These are phyloP conservation scores for Boletus semigastroideus DNA, from an alignment of 1,284 basidiomycete genomes.

Conservation along the genomic window DNA sequence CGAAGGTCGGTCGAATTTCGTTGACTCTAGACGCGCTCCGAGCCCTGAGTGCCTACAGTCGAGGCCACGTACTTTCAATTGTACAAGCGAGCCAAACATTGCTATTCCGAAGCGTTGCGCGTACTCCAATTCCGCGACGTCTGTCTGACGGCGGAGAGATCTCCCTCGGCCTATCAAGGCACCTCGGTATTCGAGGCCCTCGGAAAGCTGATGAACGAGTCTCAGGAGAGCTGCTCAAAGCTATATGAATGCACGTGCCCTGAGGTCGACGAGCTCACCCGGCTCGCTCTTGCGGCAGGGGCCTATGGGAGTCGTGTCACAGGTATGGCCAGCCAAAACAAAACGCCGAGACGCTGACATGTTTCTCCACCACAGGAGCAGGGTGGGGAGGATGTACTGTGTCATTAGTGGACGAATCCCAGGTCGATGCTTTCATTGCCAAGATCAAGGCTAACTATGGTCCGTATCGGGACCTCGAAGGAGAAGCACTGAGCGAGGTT, in stretches of 20 bases:
- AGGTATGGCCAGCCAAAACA: slow-evolving; percentile 41
- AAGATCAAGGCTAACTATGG: slow-evolving; percentile 59
- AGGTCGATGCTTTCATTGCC: slow-evolving; percentile 68
- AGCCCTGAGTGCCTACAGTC: slow-evolving; percentile 44
- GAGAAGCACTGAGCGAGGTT: slow-evolving; percentile 62
- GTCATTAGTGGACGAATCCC: slow-evolving; percentile 71
- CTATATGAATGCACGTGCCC: slow-evolving; percentile 79
- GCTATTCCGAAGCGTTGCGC: slow-evolving; percentile 74
- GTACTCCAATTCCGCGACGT: slow-evolving; percentile 71
- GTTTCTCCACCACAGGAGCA: slow-evolving; percentile 50
- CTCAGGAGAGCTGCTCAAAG: slow-evolving; percentile 66
- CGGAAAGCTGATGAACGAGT: slow-evolving; percentile 76
- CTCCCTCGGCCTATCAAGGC: slow-evolving; percentile 15
- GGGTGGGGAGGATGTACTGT: slow-evolving; percentile 93
- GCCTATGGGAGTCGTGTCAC: slow-evolving; percentile 79
- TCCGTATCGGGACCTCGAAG: slow-evolving; percentile 60
- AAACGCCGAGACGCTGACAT: not conserved
- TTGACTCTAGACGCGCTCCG: not conserved
- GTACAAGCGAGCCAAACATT: slow-evolving; percentile 77
- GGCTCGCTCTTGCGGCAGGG: slow-evolving; percentile 63
- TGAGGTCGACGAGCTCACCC: slow-evolving; percentile 69
- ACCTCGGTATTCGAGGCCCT: slow-evolving; percentile 45
- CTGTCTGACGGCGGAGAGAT: slow-evolving; percentile 48
- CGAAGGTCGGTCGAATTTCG: slow-evolving; percentile 52
- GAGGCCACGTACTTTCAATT: slow-evolving; percentile 78